A percentile compares a stretch with the other conserved stretches of the same genome.
These are phyloP conservation scores for Ceriops decandra DNA, from an alignment of 345 rosid genomes.

Conservation along the genomic window DNA sequence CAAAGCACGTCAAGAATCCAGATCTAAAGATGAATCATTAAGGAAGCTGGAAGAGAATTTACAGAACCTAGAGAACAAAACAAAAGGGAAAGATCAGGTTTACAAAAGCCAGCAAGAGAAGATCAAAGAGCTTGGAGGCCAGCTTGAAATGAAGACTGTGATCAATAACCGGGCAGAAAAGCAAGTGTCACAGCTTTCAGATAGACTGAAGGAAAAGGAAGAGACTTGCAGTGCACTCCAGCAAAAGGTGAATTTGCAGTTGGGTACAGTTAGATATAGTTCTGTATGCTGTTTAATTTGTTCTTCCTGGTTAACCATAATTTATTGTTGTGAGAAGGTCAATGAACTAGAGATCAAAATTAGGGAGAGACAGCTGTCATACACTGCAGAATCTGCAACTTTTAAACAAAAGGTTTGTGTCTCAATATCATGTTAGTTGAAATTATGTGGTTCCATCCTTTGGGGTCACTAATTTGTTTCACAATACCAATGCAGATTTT, in stretches of 20 bases:
- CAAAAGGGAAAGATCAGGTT: constrained; percentile 58
- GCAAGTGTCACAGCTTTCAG: constrained; percentile 57
- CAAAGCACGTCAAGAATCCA: constrained; percentile 70
- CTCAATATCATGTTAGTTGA: not conserved
- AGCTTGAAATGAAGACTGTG: constrained; percentile 45
- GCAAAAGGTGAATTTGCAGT: constrained; percentile 53
- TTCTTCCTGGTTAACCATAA: constrained; percentile 20
- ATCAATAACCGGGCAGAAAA: constrained; percentile 54
- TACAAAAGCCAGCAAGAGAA: constrained; percentile 63
- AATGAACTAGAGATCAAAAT: constrained; percentile 70
- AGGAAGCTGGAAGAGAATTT: constrained; percentile 75
- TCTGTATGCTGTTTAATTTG: constrained; percentile 1
- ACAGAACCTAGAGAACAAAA: constrained; percentile 64
- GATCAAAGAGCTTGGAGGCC: constrained; percentile 77
- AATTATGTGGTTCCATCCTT: not conserved
- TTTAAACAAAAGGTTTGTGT: constrained; percentile 53
- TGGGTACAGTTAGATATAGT: not conserved
- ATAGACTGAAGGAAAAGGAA: constrained; percentile 64
- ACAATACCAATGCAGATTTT: not conserved
- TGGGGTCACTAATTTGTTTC: not conserved
- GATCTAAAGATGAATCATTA: constrained; percentile 70
- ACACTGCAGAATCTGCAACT: constrained; percentile 34
- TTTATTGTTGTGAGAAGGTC: constrained; percentile 37
- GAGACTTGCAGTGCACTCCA: constrained; percentile 61
- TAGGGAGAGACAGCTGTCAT: constrained; percentile 51